A percentile compares a stretch with the other conserved stretches of the same genome.
phyloP scores from a whole-genome alignment of 2,329 filamentous ascomycete species.

The Botrytis paeoniae region DNA sequence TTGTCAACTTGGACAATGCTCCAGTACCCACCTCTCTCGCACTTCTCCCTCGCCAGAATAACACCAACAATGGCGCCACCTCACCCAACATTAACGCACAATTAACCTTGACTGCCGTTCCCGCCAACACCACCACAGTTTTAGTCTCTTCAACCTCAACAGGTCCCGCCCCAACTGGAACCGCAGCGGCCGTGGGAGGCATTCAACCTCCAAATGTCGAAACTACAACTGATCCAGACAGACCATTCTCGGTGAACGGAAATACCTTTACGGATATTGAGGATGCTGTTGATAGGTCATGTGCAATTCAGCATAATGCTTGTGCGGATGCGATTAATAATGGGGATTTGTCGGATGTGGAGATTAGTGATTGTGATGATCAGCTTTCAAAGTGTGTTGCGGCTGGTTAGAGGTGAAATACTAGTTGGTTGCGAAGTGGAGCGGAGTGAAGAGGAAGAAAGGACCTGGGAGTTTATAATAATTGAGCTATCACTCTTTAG shows the following conservation, averaged over 20 bases:
- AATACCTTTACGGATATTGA: background rate
- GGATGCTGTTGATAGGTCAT: constrained; percentile 11
- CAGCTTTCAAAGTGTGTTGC: background rate
- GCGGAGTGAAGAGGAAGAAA: background rate
- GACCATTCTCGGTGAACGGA: constrained; percentile 3
- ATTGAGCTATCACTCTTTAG: background rate
- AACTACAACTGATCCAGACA: constrained; percentile 10
- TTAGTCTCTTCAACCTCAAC: background rate
- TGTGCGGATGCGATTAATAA: constrained; percentile 13
- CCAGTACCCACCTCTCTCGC: background rate
- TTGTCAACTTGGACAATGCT: background rate
- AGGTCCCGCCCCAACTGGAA: background rate
- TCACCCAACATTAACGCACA: background rate
- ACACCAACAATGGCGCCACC: background rate
- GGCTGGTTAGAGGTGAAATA: background rate
- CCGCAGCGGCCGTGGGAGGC: background rate
- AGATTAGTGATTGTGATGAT: constrained; percentile 1
- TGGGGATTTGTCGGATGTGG: background rate
- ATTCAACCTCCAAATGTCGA: constrained; percentile 5
- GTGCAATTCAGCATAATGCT: constrained; percentile 11
- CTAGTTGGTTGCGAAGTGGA: too few relatives aligned
- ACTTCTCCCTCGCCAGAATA: background rate
- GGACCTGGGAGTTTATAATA: background rate
- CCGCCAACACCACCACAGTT: background rate
- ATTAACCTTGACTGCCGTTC: background rate